Conservation (phyloP, 208 protist genomes). For the Acanthamoeba divionensis region DNA sequence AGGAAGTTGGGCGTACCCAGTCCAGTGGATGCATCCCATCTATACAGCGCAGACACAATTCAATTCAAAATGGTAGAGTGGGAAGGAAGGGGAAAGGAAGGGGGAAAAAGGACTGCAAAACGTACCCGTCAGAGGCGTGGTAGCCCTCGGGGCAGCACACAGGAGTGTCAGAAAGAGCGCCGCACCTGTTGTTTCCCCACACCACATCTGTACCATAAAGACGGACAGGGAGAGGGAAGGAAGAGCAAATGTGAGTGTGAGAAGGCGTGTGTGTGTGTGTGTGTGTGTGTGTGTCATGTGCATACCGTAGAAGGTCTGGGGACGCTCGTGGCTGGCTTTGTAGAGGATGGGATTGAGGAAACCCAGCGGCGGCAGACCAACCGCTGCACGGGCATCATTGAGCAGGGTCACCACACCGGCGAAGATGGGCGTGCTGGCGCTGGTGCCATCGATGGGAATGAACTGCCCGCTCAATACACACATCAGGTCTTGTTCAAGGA, state of each 20-base stretch:
- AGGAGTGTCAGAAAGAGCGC: neutral
- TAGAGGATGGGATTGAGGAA: constrained; percentile 67
- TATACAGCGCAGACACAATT: neutral
- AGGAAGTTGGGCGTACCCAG: constrained; percentile 61
- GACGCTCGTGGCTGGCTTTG: neutral
- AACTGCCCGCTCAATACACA: neutral
- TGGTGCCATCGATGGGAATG: constrained; percentile 48
- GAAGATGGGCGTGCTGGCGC: constrained; percentile 17
- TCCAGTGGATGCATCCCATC: constrained; percentile 73
- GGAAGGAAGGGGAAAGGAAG: no score
- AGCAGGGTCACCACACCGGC: constrained; percentile 52
- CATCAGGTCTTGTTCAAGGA: neutral
- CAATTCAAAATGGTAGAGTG: no score
- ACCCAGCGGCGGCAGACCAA: neutral
- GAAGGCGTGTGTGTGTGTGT: neutral
- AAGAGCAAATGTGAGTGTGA: neutral
- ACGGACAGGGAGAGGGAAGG: neutral
- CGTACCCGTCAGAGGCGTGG: constrained; percentile 37
- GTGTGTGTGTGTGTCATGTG: no score
- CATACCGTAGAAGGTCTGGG: constrained; percentile 52
- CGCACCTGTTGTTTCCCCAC: constrained; percentile 67
- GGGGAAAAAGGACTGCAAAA: neutral
- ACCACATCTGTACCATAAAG: neutral
- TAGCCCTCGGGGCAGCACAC: constrained; percentile 56
- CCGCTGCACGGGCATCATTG: constrained; percentile 36